Percentiles rank a stretch among this genome's conserved stretches.
Evolutionary conservation across 2,329 filamentous ascomycete genomes (phyloP).

Genomic region (Claviceps quebecensis): DNA sequence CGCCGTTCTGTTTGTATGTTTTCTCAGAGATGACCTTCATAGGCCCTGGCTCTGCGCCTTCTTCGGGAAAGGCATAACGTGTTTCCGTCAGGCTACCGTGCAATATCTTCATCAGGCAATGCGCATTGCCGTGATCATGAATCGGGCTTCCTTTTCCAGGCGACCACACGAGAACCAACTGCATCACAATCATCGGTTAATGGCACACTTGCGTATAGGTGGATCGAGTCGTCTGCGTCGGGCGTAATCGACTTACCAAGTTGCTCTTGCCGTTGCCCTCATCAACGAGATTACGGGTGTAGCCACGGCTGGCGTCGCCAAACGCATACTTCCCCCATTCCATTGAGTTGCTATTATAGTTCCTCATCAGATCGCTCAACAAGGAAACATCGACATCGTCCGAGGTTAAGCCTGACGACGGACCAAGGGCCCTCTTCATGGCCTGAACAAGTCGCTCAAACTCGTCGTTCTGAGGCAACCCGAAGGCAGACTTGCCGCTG

Average conservation of each 20-base stretch:
- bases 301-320: conserved; percentile 53
- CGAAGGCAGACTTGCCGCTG: conserved; percentile 11
- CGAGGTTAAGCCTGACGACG: conserved; percentile 68
- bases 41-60: conserved; percentile 32
- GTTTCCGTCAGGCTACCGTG: conserved; percentile 69
- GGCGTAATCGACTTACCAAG: conserved; percentile 35
- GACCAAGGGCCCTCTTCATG: conserved; percentile 63
- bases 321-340: conserved; percentile 69
- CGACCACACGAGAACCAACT: conserved; percentile 83
- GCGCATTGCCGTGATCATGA: conserved; percentile 78
- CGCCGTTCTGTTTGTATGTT: conserved; percentile 54
- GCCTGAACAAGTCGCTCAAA: conserved; percentile 60
- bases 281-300: conserved; percentile 82
- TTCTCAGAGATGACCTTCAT: conserved; percentile 54
- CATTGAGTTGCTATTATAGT: conserved; percentile 52
- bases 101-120: conserved; percentile 86
- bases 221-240: not conserved
- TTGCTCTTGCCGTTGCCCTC: conserved; percentile 74
- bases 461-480: conserved; percentile 20
- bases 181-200: not conserved
- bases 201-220: not conserved
- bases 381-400: conserved; percentile 65
- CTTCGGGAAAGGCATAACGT: conserved; percentile 58
- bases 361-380: conserved; percentile 58
- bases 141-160: conserved; percentile 73